Conservation (phyloP, 768 basidiomycete species). For the Plicaturopsis crispa region DNA sequence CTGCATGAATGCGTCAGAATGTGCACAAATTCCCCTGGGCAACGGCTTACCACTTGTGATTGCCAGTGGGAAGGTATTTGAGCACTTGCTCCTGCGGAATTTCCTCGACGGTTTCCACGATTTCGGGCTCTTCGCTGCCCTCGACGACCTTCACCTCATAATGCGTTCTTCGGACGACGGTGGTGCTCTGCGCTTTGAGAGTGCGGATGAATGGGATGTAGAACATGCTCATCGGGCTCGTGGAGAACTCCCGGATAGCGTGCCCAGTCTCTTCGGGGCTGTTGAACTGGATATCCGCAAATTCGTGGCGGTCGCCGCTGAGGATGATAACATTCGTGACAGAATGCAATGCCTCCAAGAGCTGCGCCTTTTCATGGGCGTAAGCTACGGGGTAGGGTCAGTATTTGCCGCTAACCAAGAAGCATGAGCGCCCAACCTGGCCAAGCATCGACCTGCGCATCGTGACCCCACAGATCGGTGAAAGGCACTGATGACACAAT, state of each 20-base stretch:
- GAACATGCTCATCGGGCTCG: slow-evolving; percentile 64
- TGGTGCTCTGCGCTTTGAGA: slow-evolving; percentile 35
- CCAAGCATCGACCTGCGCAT: slow-evolving; percentile 64
- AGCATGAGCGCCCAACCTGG: too few relatives aligned
- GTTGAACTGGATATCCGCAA: slow-evolving; percentile 61
- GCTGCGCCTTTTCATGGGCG: slow-evolving; percentile 45
- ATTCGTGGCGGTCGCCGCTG: slow-evolving; percentile 75
- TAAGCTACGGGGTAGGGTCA: too few relatives aligned
- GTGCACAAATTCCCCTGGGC: neutral
- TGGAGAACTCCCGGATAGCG: slow-evolving; percentile 56
- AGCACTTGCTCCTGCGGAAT: slow-evolving; percentile 47
- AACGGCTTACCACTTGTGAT: slow-evolving; percentile 51
- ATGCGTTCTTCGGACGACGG: slow-evolving; percentile 27
- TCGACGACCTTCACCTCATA: slow-evolving; percentile 19
- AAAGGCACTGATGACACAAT: slow-evolving; percentile 70
- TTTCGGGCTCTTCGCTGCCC: slow-evolving; percentile 17
- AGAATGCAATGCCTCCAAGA: slow-evolving; percentile 51
- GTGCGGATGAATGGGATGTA: slow-evolving; percentile 56
- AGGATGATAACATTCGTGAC: slow-evolving; percentile 67
- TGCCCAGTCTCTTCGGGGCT: slow-evolving; percentile 26
- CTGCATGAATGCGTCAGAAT: slow-evolving; percentile 21
- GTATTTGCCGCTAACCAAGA: too few relatives aligned
- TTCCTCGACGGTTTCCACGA: slow-evolving; percentile 21
- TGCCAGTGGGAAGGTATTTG: slow-evolving; percentile 57
- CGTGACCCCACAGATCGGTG: slow-evolving; percentile 61